Conservation (phyloP, 495 filamentous ascomycete genomes). For the Lepidopterella palustris region DNA sequence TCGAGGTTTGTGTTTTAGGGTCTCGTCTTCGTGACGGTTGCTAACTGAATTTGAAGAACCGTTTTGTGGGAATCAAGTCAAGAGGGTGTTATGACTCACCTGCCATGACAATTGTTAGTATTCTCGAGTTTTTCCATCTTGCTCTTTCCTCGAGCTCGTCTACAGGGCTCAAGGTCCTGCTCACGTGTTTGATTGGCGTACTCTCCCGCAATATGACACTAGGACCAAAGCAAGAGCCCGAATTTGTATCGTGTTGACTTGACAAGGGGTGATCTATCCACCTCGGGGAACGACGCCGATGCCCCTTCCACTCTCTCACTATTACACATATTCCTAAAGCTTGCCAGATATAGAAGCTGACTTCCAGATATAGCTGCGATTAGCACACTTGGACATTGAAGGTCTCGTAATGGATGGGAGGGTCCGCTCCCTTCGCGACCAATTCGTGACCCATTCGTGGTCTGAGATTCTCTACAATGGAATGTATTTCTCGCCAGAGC, state of each 20-base stretch:
- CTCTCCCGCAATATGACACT: too few species aligned
- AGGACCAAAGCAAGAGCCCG: too few species aligned
- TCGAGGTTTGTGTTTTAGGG: background rate
- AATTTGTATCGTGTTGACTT: too few species aligned
- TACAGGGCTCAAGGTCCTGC: background rate
- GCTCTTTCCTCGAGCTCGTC: background rate
- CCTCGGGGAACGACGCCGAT: too few species aligned
- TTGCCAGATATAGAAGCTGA: background rate
- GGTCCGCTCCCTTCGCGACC: conserved; percentile 10
- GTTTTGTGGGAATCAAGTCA: conserved; percentile 3
- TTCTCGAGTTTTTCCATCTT: background rate
- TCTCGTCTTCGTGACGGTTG: background rate
- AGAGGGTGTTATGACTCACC: conserved; percentile 10
- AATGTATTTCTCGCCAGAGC: conserved; percentile 8
- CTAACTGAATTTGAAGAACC: conserved; percentile 1
- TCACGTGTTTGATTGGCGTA: background rate
- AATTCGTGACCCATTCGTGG: conserved; percentile 5
- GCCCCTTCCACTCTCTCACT: too few species aligned
- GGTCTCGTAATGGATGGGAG: conserved; percentile 9
- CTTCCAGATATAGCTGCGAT: background rate
- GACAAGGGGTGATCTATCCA: too few species aligned
- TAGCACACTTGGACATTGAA: conserved; percentile 11
- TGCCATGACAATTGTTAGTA: conserved; percentile 7
- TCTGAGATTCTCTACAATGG: conserved; percentile 10
- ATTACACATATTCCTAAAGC: too few species aligned